Evolutionary conservation across 805 yeast species (phyloP).

Genomic region (Debaryomyces maramus): DNA sequence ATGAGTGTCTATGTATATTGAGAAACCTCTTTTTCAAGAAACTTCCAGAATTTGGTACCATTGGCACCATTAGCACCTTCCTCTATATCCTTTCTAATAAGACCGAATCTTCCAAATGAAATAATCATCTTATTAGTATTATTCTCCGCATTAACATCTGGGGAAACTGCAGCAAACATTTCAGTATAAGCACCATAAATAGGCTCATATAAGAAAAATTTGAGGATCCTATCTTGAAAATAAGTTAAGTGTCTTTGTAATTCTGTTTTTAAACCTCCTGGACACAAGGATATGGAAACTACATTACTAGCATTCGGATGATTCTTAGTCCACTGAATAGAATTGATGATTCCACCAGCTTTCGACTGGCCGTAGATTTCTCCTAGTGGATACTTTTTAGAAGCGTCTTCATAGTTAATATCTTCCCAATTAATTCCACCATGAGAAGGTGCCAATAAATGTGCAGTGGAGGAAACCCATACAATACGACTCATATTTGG

Average conservation of each 20-base stretch:
- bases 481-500: slow-evolving; percentile 37
- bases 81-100: slow-evolving; percentile 34
- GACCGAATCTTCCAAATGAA: slow-evolving; percentile 36
- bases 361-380: slow-evolving; percentile 44
- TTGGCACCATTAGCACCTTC: slow-evolving; percentile 29
- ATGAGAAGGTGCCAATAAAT: slow-evolving; percentile 23
- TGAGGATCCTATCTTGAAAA: slow-evolving; percentile 10
- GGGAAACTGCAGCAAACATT: slow-evolving; percentile 42
- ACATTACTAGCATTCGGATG: slow-evolving; percentile 29
- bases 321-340: slow-evolving; percentile 32
- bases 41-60: slow-evolving; percentile 37
- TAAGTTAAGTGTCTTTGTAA: slow-evolving; percentile 23
- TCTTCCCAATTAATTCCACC: slow-evolving; percentile 37
- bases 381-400: slow-evolving; percentile 3
- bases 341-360: slow-evolving; percentile 38
- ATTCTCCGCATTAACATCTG: slow-evolving; percentile 30
- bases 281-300: slow-evolving; percentile 38
- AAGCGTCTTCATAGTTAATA: slow-evolving; percentile 20
- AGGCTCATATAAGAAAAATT: slow-evolving; percentile 19
- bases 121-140: slow-evolving; percentile 33
- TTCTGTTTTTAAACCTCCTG: slow-evolving; percentile 40
- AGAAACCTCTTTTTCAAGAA: slow-evolving; percentile 26
- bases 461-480: slow-evolving; percentile 46
- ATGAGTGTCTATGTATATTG: too few species aligned
- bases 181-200: slow-evolving; percentile 46